These are phyloP conservation scores for Liriodendron chinense DNA, from an alignment of 164 flowering plant species.

Conservation along the genomic window DNA sequence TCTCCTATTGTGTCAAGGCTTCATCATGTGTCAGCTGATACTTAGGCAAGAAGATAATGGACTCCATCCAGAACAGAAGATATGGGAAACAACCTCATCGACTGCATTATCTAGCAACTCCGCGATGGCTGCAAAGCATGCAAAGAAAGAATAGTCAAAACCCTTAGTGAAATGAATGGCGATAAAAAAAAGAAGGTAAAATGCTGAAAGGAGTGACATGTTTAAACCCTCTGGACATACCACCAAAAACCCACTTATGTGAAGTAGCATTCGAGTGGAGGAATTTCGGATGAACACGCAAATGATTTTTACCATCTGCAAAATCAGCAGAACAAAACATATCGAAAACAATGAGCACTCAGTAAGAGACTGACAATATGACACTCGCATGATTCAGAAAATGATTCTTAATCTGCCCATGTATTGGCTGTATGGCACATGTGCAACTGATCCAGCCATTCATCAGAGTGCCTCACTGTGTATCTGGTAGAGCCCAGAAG, in stretches of 20 bases:
- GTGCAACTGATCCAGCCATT: background rate
- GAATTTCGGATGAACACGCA: constrained; percentile 85
- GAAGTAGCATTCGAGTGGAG: constrained; percentile 98
- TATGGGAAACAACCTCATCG: constrained; percentile 64
- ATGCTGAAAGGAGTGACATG: background rate
- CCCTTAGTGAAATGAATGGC: background rate
- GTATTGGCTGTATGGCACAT: background rate
- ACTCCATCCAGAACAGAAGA: background rate
- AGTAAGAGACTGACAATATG: background rate
- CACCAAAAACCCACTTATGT: constrained; percentile 95
- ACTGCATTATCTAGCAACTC: constrained; percentile 89
- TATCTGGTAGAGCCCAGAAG: background rate
- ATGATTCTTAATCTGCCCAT: background rate
- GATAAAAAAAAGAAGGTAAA: background rate
- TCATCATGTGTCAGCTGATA: background rate
- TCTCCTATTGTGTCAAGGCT: background rate
- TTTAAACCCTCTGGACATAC: constrained; percentile 32
- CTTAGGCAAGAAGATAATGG: background rate
- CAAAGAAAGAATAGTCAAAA: background rate
- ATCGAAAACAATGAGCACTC: background rate
- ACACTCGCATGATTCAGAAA: too few species aligned
- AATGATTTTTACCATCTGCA: constrained; percentile 49
- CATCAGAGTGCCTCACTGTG: background rate
- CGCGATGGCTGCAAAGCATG: constrained; percentile 64
- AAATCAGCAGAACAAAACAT: background rate